Conservation (phyloP, 352 stramenopile species). For the Globisporangium camurandrum region DNA sequence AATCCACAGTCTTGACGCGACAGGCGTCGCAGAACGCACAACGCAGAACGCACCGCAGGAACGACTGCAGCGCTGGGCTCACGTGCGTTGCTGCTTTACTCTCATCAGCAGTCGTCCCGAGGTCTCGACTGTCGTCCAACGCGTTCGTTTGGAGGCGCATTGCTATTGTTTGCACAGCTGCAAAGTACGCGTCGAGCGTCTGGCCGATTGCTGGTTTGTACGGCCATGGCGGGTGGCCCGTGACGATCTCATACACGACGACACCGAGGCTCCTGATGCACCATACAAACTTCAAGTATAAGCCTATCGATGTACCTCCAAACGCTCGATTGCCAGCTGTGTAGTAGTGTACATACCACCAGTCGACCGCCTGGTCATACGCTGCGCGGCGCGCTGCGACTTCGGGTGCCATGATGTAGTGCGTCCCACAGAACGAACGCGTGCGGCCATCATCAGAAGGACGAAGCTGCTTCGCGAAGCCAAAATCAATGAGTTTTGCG, state of each 20-base stretch:
- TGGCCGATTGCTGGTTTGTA: conserved; percentile 32
- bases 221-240: conserved; percentile 52
- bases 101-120: no score
- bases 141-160: neutral
- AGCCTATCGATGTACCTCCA: no score
- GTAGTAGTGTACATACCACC: conserved; percentile 65
- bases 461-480: conserved; percentile 34
- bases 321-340: no score
- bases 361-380: conserved; percentile 45
- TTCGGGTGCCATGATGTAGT: conserved; percentile 73
- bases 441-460: conserved; percentile 9
- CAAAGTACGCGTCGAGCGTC: conserved; percentile 26
- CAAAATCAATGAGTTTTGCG: conserved; percentile 69
- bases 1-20: no score
- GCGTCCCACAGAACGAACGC: conserved; percentile 55
- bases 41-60: conserved; percentile 30
- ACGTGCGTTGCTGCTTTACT: neutral
- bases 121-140: neutral
- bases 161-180: conserved; percentile 17
- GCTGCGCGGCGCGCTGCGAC: conserved; percentile 30
- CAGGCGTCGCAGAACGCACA: no score
- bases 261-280: conserved; percentile 53
- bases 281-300: no score
- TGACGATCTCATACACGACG: conserved; percentile 69
- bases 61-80: conserved; percentile 16